These are phyloP conservation scores for Euphorbia peplus DNA, from an alignment of 345 rosid genomes.

Conservation along the genomic window DNA sequence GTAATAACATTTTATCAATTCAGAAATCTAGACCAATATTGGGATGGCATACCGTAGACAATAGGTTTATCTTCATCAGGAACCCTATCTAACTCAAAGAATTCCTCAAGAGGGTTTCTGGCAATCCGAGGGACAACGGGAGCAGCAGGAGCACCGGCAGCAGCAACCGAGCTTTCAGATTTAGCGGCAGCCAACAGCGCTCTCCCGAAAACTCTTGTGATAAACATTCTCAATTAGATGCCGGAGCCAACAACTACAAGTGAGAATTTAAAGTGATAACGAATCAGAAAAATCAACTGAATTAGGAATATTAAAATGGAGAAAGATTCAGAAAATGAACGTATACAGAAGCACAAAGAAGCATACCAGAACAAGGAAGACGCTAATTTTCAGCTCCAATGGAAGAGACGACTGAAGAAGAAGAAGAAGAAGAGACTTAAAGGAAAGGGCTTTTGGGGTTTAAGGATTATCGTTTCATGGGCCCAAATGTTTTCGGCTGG, in stretches of 20 bases:
- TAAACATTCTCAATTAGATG: constrained; percentile 42
- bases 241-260: not conserved
- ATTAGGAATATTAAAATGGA: not conserved
- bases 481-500: no score
- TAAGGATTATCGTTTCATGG: no score
- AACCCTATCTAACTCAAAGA: constrained; percentile 72
- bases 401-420: not conserved
- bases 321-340: not conserved
- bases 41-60: constrained; percentile 76
- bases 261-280: not conserved
- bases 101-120: constrained; percentile 71
- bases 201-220: constrained; percentile 61
- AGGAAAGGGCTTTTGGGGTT: no score
- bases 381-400: not conserved
- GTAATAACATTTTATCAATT: not conserved
- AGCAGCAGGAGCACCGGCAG: constrained; percentile 29
- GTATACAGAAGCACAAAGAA: not conserved
- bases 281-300: not conserved
- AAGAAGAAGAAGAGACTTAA: no score
- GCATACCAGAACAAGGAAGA: not conserved
- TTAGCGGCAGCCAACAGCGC: constrained; percentile 60
- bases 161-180: constrained; percentile 53
- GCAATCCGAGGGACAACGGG: constrained; percentile 31
- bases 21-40: not conserved
- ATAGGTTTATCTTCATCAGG: constrained; percentile 63